Percentiles rank a stretch among this genome's conserved stretches.
Evolutionary conservation across 1,284 basidiomycete species (phyloP).

Genomic region (Marasmius sp.): DNA sequence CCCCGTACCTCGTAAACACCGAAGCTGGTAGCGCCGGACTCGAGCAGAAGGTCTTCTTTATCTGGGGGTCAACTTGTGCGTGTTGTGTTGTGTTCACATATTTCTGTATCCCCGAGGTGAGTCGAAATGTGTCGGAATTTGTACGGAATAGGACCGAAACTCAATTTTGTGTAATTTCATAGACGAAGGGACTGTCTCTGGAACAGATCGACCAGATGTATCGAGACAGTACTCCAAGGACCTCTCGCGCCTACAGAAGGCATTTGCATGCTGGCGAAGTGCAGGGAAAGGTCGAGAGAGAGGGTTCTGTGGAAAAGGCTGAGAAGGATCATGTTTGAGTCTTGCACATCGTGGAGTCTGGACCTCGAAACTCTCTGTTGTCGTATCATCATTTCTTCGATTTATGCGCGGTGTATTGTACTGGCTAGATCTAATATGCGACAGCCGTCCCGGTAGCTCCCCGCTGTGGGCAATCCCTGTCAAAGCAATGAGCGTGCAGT

Average conservation of each 20-base stretch:
- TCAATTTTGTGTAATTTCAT: conserved; percentile 14
- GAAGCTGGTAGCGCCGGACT: conserved; percentile 59
- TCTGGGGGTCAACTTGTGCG: conserved; percentile 80
- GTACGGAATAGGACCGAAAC: conserved; percentile 5
- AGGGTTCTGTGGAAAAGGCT: background rate
- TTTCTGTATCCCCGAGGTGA: conserved; percentile 73
- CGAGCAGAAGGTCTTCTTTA: conserved; percentile 84
- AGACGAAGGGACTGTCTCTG: conserved; percentile 71
- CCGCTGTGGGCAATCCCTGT: too few species aligned
- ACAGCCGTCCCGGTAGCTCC: too few species aligned
- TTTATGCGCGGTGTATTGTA: too few species aligned
- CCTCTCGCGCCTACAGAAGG: conserved; percentile 47
- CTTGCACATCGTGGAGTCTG: too few species aligned
- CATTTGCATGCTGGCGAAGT: conserved; percentile 35
- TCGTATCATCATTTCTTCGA: too few species aligned
- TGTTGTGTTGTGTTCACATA: conserved; percentile 75
- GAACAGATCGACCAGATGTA: conserved; percentile 73
- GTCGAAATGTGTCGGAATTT: conserved; percentile 5
- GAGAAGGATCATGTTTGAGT: too few species aligned
- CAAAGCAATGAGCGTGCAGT: too few species aligned
- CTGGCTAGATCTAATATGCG: too few species aligned
- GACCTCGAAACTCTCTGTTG: too few species aligned
- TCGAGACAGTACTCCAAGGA: conserved; percentile 49
- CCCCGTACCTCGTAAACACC: conserved; percentile 75
- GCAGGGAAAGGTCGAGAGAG: background rate